Percentiles rank a stretch among this genome's conserved stretches.
Evolutionary conservation across 495 filamentous ascomycete species (phyloP).

Genomic region (Daldinia childiae): DNA sequence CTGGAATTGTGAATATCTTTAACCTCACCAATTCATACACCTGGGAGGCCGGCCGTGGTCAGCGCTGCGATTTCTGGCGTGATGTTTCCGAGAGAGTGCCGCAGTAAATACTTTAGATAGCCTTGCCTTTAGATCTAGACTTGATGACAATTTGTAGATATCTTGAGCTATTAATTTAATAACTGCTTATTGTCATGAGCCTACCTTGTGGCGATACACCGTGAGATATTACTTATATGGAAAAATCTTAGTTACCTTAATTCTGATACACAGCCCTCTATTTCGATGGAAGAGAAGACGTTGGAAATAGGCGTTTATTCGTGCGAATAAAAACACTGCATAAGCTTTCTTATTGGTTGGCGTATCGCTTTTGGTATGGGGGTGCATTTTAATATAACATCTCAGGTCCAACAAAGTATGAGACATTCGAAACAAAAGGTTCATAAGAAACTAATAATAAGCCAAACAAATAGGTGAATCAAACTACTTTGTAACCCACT

Average conservation of each 20-base stretch:
- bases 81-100: constrained; percentile 33
- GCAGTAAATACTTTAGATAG: constrained; percentile 5
- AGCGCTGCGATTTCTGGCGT: constrained; percentile 65
- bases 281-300: neutral
- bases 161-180: too few relatives aligned
- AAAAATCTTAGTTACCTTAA: too few relatives aligned
- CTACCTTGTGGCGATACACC: neutral
- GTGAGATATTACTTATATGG: too few relatives aligned
- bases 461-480: neutral
- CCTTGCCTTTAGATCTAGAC: neutral
- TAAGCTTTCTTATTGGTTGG: constrained; percentile 9
- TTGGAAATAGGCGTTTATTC: constrained; percentile 4
- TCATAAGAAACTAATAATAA: constrained; percentile 10
- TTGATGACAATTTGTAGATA: neutral
- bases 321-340: neutral
- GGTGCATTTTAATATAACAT: neutral
- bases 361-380: constrained; percentile 20
- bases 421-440: neutral
- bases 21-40: constrained; percentile 56
- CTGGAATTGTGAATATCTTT: constrained; percentile 61
- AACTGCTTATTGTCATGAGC: too few relatives aligned
- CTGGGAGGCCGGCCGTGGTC: constrained; percentile 68
- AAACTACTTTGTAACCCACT: neutral
- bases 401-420: neutral
- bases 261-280: neutral